Conservation (phyloP, 129 eudicot species). For the Erigeron canadensis region DNA sequence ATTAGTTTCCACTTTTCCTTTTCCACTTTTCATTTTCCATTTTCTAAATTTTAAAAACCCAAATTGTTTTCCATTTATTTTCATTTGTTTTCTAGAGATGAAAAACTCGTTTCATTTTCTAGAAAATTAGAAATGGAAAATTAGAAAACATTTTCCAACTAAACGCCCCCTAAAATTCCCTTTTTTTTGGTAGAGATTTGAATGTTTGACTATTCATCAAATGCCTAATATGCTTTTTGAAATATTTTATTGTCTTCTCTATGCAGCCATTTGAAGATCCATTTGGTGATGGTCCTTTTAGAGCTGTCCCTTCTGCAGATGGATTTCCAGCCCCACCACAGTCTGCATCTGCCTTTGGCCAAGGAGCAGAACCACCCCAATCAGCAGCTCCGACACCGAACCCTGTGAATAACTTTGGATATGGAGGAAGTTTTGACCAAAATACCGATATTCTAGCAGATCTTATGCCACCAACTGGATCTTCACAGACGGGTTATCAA, state of each 20-base stretch:
- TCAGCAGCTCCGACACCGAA: constrained; percentile 30
- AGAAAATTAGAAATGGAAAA: too few relatives aligned
- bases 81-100: too few relatives aligned
- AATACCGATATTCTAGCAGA: constrained; percentile 77
- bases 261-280: constrained; percentile 92
- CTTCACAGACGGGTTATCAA: constrained; percentile 38
- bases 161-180: neutral
- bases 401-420: constrained; percentile 37
- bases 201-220: neutral
- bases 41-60: too few relatives aligned
- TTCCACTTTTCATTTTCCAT: too few relatives aligned
- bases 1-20: too few relatives aligned
- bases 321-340: constrained; percentile 47
- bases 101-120: too few relatives aligned
- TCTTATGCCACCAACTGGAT: constrained; percentile 76
- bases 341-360: constrained; percentile 43
- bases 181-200: neutral
- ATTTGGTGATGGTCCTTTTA: constrained; percentile 92
- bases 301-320: constrained; percentile 61
- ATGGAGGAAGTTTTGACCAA: constrained; percentile 41
- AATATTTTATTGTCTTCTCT: neutral
- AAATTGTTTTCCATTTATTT: too few relatives aligned
- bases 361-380: constrained; percentile 42
- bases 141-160: too few relatives aligned
- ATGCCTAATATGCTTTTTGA: neutral